These are phyloP conservation scores for Chrysosporium keratinophilum DNA, from an alignment of 2,329 filamentous ascomycete genomes.

Conservation along the genomic window DNA sequence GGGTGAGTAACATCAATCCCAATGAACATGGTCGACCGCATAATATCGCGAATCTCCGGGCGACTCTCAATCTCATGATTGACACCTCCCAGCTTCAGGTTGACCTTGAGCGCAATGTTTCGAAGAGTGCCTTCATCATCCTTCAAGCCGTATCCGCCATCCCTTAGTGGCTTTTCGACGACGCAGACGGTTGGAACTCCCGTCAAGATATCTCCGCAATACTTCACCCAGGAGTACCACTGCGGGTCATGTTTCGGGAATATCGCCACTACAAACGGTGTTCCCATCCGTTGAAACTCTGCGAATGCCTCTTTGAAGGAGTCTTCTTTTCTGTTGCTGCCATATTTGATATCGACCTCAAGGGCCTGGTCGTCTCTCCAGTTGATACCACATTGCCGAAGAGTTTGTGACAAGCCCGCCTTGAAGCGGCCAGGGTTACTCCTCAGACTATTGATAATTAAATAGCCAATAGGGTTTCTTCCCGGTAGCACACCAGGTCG, in stretches of 20 bases:
- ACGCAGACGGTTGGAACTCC: slow-evolving; percentile 18
- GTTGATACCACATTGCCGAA: slow-evolving; percentile 6
- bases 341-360: not conserved
- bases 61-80: slow-evolving; percentile 54
- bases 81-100: slow-evolving; percentile 63
- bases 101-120: slow-evolving; percentile 68
- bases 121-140: slow-evolving; percentile 27
- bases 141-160: not conserved
- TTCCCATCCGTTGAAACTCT: not conserved
- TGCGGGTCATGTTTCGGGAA: slow-evolving; percentile 14
- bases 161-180: slow-evolving; percentile 6
- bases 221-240: slow-evolving; percentile 19
- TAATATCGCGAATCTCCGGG: slow-evolving; percentile 48
- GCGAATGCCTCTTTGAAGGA: not conserved
- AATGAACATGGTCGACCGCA: slow-evolving; percentile 70
- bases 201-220: slow-evolving; percentile 14
- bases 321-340: not conserved
- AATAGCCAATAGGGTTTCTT: not conserved
- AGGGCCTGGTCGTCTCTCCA: slow-evolving; percentile 1
- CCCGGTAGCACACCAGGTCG: not conserved
- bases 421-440: not conserved
- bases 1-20: slow-evolving; percentile 87
- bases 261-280: slow-evolving; percentile 15
- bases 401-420: not conserved
- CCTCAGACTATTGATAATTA: not conserved